A percentile compares a stretch with the other conserved stretches of the same genome.
Conservation (phyloP, 2,329 filamentous ascomycete species). For the Helicocarpus griseus region DNA sequence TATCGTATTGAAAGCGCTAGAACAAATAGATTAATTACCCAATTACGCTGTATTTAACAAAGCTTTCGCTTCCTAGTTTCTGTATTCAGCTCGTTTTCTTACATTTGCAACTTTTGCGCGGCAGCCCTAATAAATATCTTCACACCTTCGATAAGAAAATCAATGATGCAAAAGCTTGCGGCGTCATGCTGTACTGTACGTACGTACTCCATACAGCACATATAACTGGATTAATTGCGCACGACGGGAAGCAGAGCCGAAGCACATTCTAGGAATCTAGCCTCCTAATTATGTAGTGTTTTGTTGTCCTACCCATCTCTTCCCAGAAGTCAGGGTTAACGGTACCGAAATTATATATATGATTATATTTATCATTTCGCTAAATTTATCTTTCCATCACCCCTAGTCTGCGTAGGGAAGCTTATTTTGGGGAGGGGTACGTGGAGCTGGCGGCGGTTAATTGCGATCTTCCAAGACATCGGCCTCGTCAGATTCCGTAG, state of each 20-base stretch:
- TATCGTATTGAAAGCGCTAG: neutral
- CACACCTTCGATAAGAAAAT: neutral
- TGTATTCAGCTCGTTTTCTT: neutral
- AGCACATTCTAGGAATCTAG: neutral
- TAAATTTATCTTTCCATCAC: neutral
- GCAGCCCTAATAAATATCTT: neutral
- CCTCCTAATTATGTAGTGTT: neutral
- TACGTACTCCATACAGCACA: neutral
- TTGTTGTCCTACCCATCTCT: neutral
- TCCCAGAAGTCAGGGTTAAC: too few relatives aligned
- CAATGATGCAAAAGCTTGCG: neutral
- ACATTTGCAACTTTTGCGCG: neutral
- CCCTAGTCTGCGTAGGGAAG: neutral
- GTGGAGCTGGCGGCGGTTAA: neutral
- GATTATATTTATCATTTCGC: too few relatives aligned
- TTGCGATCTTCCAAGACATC: conserved; percentile 1
- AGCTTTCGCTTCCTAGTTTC: neutral
- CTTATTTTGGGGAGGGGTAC: neutral
- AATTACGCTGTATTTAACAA: neutral
- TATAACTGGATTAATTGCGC: neutral
- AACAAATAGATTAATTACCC: neutral
- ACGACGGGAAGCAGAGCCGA: too few relatives aligned
- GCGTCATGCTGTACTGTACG: neutral
- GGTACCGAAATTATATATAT: too few relatives aligned
- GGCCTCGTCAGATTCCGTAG: neutral